These are phyloP conservation scores for Venturia carpophila DNA, from an alignment of 2,329 filamentous ascomycete species.

Conservation along the genomic window DNA sequence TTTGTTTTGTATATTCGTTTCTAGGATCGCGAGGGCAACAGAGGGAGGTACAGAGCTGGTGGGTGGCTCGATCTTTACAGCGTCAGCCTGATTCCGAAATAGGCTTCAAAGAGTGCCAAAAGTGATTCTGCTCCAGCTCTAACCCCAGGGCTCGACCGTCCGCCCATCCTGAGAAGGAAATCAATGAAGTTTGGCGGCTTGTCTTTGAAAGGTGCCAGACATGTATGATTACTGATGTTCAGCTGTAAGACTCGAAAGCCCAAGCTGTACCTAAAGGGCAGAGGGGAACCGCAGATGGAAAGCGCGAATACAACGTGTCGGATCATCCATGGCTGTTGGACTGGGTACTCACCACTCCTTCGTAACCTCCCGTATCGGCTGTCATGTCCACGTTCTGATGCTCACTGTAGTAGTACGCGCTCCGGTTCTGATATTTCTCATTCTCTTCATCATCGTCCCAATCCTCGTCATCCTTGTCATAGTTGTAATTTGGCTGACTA, in stretches of 20 bases:
- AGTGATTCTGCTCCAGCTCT: background rate
- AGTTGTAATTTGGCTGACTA: background rate
- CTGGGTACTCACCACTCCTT: background rate
- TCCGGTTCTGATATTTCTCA: conserved; percentile 2
- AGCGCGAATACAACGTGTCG: background rate
- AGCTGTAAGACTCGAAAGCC: background rate
- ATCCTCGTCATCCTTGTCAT: background rate
- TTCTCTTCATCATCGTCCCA: conserved; percentile 7
- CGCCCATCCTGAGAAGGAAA: background rate
- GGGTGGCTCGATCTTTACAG: background rate
- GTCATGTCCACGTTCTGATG: background rate
- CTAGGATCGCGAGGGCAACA: background rate
- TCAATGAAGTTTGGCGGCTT: background rate
- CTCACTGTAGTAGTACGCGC: conserved; percentile 3
- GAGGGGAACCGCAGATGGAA: background rate
- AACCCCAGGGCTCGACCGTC: background rate
- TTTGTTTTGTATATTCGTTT: conserved; percentile 3
- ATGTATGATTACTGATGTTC: background rate
- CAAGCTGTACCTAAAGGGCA: background rate
- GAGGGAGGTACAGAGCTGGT: background rate
- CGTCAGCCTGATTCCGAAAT: background rate
- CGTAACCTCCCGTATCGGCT: background rate
- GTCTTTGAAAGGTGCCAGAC: background rate
- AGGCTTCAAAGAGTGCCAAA: background rate
- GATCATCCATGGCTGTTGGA: background rate